These are phyloP conservation scores for Penicillium concentricum DNA, from an alignment of 2,329 filamentous ascomycete genomes.

Conservation along the genomic window DNA sequence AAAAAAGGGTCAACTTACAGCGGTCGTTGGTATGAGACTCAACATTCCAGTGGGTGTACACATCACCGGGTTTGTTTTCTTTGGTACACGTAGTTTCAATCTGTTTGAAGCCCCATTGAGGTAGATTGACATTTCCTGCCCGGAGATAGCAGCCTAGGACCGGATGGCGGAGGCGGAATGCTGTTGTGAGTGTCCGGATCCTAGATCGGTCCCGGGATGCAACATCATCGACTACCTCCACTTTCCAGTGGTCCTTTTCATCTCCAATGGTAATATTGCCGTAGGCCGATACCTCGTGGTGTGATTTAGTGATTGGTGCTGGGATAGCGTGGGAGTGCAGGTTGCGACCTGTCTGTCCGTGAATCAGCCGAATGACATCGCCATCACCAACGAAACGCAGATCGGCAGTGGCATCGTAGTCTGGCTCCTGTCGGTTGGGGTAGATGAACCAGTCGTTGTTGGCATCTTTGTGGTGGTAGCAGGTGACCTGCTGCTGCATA, in stretches of 20 bases:
- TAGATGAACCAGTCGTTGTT: constrained; percentile 99
- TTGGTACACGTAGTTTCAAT: constrained; percentile 96
- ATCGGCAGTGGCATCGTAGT: constrained; percentile 70
- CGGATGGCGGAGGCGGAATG: constrained; percentile 82
- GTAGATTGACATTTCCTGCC: constrained; percentile 92
- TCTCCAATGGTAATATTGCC: constrained; percentile 94
- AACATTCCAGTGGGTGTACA: constrained; percentile 98
- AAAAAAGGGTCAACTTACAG: constrained; percentile 58
- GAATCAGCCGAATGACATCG: constrained; percentile 79
- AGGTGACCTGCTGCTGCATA: constrained; percentile 92
- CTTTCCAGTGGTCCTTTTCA: constrained; percentile 94
- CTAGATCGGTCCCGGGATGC: constrained; percentile 80
- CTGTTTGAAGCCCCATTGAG: constrained; percentile 99
- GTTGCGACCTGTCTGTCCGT: constrained; percentile 94
- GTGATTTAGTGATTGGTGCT: constrained; percentile 83
- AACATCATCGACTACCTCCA: constrained; percentile 89
- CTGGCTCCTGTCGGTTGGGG: constrained; percentile 75
- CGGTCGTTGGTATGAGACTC: constrained; percentile 93
- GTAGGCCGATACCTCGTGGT: constrained; percentile 92
- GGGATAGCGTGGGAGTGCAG: constrained; percentile 90
- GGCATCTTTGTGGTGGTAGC: constrained; percentile 98
- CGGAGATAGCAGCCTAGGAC: constrained; percentile 88
- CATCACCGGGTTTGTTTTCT: constrained; percentile 85
- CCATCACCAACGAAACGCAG: constrained; percentile 74
- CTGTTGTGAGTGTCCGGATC: constrained; percentile 86